Percentiles rank a stretch among this genome's conserved stretches.
Conservation (phyloP, 106 monocot species). For the Agapanthus africanus region DNA sequence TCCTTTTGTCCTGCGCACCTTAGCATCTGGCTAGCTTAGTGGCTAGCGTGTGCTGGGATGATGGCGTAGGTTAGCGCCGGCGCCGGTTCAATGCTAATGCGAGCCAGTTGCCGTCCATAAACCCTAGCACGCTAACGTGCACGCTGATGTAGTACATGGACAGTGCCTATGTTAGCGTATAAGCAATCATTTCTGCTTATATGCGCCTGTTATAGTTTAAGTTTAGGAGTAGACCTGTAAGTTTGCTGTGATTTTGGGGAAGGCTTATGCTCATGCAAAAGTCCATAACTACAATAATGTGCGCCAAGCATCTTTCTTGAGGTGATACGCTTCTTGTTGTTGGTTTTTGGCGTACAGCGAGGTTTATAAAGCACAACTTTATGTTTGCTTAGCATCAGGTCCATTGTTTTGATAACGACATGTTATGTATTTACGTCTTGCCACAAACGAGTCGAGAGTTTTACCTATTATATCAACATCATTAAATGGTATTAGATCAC, state of each 20-base stretch:
- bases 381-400: not conserved
- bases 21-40: not conserved
- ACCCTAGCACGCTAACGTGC: not conserved
- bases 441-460: too few relatives aligned
- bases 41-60: not conserved
- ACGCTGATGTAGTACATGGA: not conserved
- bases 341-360: too few relatives aligned
- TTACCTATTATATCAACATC: too few relatives aligned
- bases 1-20: too few relatives aligned
- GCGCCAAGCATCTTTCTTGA: not conserved
- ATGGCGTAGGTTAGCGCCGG: too few relatives aligned
- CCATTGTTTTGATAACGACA: not conserved
- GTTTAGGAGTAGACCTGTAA: not conserved
- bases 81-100: too few relatives aligned
- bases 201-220: not conserved
- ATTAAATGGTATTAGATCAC: too few relatives aligned
- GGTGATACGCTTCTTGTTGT: not conserved
- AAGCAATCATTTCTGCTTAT: not conserved
- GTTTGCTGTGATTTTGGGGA: too few relatives aligned
- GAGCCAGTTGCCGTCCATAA: not conserved
- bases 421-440: too few relatives aligned
- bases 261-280: too few relatives aligned
- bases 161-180: not conserved
- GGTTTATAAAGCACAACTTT: too few relatives aligned
- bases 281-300: too few relatives aligned